Evolutionary conservation across 345 rosid species (phyloP).

Genomic region (Brassica rapa): DNA sequence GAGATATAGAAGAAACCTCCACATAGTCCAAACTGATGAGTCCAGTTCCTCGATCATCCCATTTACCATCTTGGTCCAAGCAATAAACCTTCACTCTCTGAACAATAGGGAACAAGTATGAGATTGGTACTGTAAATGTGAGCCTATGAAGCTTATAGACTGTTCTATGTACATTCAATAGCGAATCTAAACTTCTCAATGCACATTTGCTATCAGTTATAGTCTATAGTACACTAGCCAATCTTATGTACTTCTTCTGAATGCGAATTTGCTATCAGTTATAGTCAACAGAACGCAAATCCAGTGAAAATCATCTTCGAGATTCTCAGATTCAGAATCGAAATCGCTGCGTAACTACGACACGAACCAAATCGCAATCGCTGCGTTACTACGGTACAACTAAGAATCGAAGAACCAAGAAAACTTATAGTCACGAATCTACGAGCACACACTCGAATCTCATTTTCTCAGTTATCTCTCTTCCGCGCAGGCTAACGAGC

Average conservation of each 20-base stretch:
- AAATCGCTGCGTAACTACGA: background rate
- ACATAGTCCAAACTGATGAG: conserved; percentile 72
- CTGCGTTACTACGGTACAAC: background rate
- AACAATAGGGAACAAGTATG: conserved; percentile 4
- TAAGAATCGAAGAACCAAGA: conserved; percentile 7
- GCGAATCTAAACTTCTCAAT: background rate
- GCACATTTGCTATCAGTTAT: background rate
- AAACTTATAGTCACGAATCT: background rate
- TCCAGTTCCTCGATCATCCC: conserved; percentile 99
- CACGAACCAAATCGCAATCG: background rate
- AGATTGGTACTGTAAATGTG: background rate
- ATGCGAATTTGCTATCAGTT: background rate
- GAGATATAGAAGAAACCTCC: conserved; percentile 58
- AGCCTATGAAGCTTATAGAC: background rate
- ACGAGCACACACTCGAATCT: conserved; percentile 2
- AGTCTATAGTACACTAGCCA: too few relatives aligned
- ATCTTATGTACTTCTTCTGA: too few relatives aligned
- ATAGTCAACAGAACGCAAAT: conserved; percentile 7
- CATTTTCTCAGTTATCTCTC: conserved; percentile 12
- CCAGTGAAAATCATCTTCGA: background rate
- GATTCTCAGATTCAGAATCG: background rate
- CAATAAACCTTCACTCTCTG: conserved; percentile 93
- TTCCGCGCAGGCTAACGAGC: conserved; percentile 27
- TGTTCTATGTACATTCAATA: background rate
- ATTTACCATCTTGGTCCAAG: conserved; percentile 71